Conservation (phyloP, 176 grass and related monocot genomes). For the Aegilops longissima region DNA sequence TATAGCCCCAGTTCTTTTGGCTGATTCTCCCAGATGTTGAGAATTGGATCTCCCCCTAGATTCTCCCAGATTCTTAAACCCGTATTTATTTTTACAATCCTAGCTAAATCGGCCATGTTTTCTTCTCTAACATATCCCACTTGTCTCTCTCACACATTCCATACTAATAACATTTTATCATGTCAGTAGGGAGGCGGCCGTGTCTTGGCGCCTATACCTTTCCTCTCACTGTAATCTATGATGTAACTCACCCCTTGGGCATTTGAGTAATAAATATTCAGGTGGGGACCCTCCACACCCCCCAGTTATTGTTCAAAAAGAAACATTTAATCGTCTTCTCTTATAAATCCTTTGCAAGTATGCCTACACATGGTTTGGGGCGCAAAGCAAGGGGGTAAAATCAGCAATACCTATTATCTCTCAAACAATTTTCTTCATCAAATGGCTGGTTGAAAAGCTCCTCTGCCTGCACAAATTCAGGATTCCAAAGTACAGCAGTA, state of each 20-base stretch:
- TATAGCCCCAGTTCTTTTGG: no score
- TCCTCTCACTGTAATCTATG: no score
- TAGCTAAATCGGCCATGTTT: background rate
- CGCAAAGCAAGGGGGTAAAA: background rate
- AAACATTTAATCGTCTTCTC: background rate
- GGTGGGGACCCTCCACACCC: no score
- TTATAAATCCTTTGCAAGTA: conserved; percentile 2
- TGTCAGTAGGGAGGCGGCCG: no score
- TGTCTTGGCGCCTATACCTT: no score
- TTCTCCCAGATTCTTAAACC: no score
- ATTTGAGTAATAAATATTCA: no score
- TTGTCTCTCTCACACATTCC: background rate
- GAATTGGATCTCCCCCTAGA: no score
- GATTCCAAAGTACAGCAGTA: conserved; percentile 88
- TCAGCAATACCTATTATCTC: conserved; percentile 77
- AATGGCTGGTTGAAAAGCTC: conserved; percentile 78
- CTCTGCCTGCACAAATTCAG: conserved; percentile 93
- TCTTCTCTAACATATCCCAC: background rate
- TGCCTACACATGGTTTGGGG: background rate
- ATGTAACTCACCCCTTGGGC: no score
- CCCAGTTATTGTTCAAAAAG: no score
- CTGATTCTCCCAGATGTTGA: no score
- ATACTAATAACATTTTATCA: background rate
- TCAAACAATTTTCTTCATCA: conserved; percentile 84
- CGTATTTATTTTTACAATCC: no score